Base-by-base conservation (phyloP, 2,329 filamentous ascomycete genomes). In the Microthyrium microscopicum region DNA sequence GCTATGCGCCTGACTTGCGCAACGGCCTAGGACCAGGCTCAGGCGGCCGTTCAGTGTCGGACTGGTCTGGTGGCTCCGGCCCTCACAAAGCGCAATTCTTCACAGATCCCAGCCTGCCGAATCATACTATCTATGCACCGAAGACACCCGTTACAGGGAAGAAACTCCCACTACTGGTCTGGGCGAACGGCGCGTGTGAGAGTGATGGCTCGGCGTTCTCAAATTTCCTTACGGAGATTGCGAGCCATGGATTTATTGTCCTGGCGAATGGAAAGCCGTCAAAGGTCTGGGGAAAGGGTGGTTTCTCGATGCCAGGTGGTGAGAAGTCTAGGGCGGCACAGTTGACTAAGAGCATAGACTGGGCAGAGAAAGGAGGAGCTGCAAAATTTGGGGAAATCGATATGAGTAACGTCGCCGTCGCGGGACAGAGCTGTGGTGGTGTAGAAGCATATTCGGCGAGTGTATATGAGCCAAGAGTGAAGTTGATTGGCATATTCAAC, bases 151-250 rank as follows among this genome's bases (percentile, higher is more conserved):
- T 26, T 2, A 20, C 17, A 26, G 30, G 30, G 5, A 21, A 19
- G 11, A 37, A 37, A 28, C 21, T 37, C 6, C 35, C 35, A 15
- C 12, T 37, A 4, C 12, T 37, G 12, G 35, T 37, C 3, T 37
- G 35, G 35, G 29, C 13, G 16, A 36, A 37, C n/a, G 35, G 35
- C 3, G 35, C 35, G 20, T 37, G 35, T 25, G 21, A 12, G 9
- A 37, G n/a, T n/a, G 25, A 37, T 21, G 35, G 35, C 17, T 17
- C 30, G 12, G 31, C 5, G 8, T 37, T 34, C 22, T 5, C 29
- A 11, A 37, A 37, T 19, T 37, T 37, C 30, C 30, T 37, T 7
- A 34, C 35, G 20, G 35, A 37, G 28, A 37, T 37, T 17, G 33
- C 35, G 15, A 20, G 16, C 17, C 25, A 34, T 20, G 35, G 35